Evolutionary conservation across 1,284 basidiomycete genomes (phyloP).

Genomic region (Cryptococcus depauperatus): DNA sequence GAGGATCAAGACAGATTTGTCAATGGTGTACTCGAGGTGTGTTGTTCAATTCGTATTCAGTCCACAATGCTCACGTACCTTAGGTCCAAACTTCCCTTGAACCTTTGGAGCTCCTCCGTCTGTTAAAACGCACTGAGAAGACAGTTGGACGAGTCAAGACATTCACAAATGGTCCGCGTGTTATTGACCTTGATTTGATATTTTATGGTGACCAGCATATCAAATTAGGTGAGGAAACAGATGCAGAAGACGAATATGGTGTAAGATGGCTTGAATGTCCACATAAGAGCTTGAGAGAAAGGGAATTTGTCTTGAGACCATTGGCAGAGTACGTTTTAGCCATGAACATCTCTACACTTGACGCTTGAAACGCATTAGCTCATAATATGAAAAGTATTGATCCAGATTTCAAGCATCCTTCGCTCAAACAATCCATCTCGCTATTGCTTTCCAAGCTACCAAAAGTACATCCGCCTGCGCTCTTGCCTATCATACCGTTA

Average conservation of each 20-base stretch:
- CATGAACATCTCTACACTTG: no score
- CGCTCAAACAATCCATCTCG: constrained; percentile 48
- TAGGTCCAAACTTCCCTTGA: constrained; percentile 66
- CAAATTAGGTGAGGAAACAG: constrained; percentile 51
- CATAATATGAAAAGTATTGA: constrained; percentile 29
- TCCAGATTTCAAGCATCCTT: constrained; percentile 60
- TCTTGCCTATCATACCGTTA: constrained; percentile 36
- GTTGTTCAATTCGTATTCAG: constrained; percentile 23
- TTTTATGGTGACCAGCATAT: constrained; percentile 63
- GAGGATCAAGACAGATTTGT: constrained; percentile 80
- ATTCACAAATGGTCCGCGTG: constrained; percentile 76
- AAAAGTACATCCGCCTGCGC: constrained; percentile 50
- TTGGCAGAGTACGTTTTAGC: constrained; percentile 64
- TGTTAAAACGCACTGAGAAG: constrained; percentile 68
- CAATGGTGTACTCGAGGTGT: constrained; percentile 81
- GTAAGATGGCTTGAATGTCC: constrained; percentile 67
- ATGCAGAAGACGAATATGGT: constrained; percentile 47
- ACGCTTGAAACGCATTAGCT: neutral
- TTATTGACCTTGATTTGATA: constrained; percentile 85
- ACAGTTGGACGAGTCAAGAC: constrained; percentile 73
- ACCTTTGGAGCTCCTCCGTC: constrained; percentile 56
- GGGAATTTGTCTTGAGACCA: constrained; percentile 88
- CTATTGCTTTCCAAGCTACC: constrained; percentile 49
- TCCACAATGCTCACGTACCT: neutral
- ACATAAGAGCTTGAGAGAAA: constrained; percentile 69